phyloP scores from a whole-genome alignment of 176 grass and related monocot genomes.

The Eremochloa ophiuroides region DNA sequence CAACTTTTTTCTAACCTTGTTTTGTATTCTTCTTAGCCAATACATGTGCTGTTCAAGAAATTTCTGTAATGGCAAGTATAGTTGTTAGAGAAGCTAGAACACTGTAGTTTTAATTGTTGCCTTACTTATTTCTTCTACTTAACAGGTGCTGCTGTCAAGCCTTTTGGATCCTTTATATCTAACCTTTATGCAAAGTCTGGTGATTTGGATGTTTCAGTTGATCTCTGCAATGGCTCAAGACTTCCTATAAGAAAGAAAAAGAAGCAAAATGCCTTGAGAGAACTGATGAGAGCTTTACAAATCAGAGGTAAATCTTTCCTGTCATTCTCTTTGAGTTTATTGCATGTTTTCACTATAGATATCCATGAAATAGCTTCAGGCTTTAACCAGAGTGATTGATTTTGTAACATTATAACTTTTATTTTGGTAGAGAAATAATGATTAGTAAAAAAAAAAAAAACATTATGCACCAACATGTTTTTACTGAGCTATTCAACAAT shows the following conservation, averaged over 20 bases:
- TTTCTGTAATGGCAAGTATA: conserved; percentile 7
- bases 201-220: conserved; percentile 87
- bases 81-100: background rate
- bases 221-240: conserved; percentile 23
- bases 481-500: background rate
- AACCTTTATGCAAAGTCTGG: conserved; percentile 79
- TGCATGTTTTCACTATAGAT: background rate
- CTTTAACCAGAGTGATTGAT: background rate
- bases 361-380: background rate
- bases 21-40: background rate
- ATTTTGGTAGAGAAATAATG: background rate
- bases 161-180: conserved; percentile 94
- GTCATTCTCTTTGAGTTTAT: background rate
- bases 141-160: conserved; percentile 51
- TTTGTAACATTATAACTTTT: background rate
- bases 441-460: background rate
- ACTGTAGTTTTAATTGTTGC: background rate
- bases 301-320: conserved; percentile 43
- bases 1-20: background rate
- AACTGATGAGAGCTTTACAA: conserved; percentile 49
- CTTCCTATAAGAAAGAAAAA: conserved; percentile 23
- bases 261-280: conserved; percentile 50
- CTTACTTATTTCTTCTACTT: conserved; percentile 27
- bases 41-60: conserved; percentile 17
- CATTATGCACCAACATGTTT: background rate